These are phyloP conservation scores for Trichocladium uniseriatum DNA, from an alignment of 495 filamentous ascomycete genomes.

Conservation along the genomic window DNA sequence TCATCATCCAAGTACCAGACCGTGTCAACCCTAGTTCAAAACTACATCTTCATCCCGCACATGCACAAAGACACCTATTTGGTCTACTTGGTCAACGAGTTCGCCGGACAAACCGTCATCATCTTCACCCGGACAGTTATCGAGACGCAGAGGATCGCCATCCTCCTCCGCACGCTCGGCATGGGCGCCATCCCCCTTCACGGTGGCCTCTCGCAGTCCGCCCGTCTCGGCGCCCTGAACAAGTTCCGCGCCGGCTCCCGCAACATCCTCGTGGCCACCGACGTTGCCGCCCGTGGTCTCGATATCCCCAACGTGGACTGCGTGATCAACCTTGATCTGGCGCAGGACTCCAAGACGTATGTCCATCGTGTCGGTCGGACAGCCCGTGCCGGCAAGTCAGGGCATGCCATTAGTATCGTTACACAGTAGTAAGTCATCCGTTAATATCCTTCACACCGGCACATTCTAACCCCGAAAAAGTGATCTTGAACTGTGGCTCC, in stretches of 20 bases:
- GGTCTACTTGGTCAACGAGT: constrained; percentile 75
- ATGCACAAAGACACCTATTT: constrained; percentile 89
- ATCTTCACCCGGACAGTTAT: constrained; percentile 91
- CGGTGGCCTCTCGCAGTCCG: constrained; percentile 76
- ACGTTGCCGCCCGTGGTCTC: constrained; percentile 87
- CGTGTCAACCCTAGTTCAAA: constrained; percentile 73
- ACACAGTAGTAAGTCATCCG: constrained; percentile 58
- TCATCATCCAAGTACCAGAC: constrained; percentile 75
- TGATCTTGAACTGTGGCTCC: constrained; percentile 74
- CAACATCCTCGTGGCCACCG: constrained; percentile 87
- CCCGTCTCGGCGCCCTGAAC: constrained; percentile 72
- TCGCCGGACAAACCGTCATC: constrained; percentile 71
- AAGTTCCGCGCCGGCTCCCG: constrained; percentile 73
- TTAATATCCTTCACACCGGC: background rate
- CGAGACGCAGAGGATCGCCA: constrained; percentile 75
- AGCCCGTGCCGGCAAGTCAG: constrained; percentile 78
- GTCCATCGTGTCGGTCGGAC: constrained; percentile 93
- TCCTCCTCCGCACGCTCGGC: constrained; percentile 66
- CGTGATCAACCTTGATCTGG: constrained; percentile 81
- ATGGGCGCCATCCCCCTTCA: constrained; percentile 79
- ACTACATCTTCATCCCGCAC: constrained; percentile 76
- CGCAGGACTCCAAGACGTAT: constrained; percentile 79
- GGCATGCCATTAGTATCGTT: constrained; percentile 70
- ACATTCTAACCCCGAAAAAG: constrained; percentile 8
- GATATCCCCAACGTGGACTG: constrained; percentile 90